Evolutionary conservation across 2,329 filamentous ascomycete genomes (phyloP), one percentile per base, ranked within the genome.

Genomic region (Hypomyces rosellus): DNA sequence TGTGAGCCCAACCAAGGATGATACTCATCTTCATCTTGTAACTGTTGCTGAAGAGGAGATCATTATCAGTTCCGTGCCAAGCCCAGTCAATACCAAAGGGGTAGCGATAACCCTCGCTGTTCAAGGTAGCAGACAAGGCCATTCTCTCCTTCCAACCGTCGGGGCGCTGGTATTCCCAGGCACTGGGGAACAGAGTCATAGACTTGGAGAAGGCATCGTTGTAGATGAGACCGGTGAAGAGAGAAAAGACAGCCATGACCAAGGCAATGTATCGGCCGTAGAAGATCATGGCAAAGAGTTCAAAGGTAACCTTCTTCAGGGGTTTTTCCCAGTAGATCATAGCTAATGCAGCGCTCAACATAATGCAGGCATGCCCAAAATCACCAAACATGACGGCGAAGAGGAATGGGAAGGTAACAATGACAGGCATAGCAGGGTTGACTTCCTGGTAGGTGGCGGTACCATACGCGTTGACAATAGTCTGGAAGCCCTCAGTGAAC

Each of bases 21-120:
- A 99, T 96, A 75, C 89, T 95, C 73, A 99, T 88, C 78, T 99
- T 99, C 93, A 99, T 99, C 84, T 99, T 99, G 80, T 93, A 95
- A 71, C 88, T 95, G 85, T 99, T 99, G 68, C 83, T 87, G 74
- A 99, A 99, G 45, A 99, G 80, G 16, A 99, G 78, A 54, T 95
- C 87, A 63, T 99, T 99, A 63, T 97, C 92, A 12, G 90, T 87
- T 53, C 87, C 90, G 67, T 99, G 95, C 93, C 93, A 99, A 64
- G 86, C 88, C 84, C 86, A 96, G 66, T 99, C 93, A 54, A 99
- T 73, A 59, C 93, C 93, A 64, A 99, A 96, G 14, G 95, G 92
- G 68, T 96, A 99, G 46, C 90, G 86, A 71, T 96, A 91, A 52
- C 79, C 80, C 44, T 82, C 73, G 37, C 70, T 68, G 61, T 84